phyloP scores from a whole-genome alignment of 768 basidiomycete species.

The Naematelia aurantialba region DNA sequence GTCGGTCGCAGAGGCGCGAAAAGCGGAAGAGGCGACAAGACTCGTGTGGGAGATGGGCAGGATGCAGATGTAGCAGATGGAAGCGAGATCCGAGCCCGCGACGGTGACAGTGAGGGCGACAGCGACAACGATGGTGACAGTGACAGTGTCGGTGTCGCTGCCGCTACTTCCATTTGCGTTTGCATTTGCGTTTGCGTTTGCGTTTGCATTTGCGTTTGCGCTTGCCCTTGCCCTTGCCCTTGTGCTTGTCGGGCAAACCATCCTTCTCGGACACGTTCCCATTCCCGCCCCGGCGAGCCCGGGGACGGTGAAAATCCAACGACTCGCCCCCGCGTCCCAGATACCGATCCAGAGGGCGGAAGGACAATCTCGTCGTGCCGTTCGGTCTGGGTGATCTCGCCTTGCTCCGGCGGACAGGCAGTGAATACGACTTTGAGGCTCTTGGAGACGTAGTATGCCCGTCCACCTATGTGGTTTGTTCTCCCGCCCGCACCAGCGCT shows the following conservation, averaged over 20 bases:
- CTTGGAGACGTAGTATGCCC: slow-evolving; percentile 40
- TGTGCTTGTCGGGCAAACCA: slow-evolving; percentile 17
- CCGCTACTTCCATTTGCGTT: too few relatives aligned
- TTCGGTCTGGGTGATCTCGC: slow-evolving; percentile 25
- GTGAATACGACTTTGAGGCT: slow-evolving; percentile 45
- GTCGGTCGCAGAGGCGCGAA: not conserved
- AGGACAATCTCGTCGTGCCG: slow-evolving; percentile 33
- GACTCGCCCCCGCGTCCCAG: not conserved
- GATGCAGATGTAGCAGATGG: too few relatives aligned
- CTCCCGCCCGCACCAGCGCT: too few relatives aligned
- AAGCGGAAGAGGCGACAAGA: not conserved
- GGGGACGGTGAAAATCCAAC: slow-evolving; percentile 28
- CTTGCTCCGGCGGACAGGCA: slow-evolving; percentile 17
- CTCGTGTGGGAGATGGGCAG: not conserved
- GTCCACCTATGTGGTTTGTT: not conserved
- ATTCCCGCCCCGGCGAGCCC: slow-evolving; percentile 25
- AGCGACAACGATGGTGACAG: too few relatives aligned
- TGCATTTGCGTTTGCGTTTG: too few relatives aligned
- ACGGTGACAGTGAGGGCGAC: not conserved
- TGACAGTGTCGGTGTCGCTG: too few relatives aligned
- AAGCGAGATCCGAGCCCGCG: not conserved
- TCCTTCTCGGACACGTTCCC: slow-evolving; percentile 24
- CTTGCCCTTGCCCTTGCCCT: too few relatives aligned
- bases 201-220: too few relatives aligned
- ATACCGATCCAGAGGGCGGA: slow-evolving; percentile 8